Evolutionary conservation across 2,329 filamentous ascomycete genomes (phyloP).

Genomic region (Botrytis porri): DNA sequence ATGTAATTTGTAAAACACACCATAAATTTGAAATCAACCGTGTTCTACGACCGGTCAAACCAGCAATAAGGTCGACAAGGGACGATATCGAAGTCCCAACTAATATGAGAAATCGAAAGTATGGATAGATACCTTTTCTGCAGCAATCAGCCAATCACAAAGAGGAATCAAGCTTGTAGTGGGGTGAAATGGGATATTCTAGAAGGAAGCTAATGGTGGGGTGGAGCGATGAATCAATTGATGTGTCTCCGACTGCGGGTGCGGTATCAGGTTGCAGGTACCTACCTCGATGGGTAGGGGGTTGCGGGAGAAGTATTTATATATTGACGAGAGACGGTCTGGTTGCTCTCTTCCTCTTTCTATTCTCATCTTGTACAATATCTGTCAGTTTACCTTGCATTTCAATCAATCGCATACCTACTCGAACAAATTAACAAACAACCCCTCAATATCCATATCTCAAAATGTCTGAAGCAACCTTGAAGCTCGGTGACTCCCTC

Average conservation of each 20-base stretch:
- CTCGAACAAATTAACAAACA: background rate
- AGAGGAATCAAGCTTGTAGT: background rate
- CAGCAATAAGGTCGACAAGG: background rate
- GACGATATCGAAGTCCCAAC: background rate
- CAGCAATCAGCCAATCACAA: background rate
- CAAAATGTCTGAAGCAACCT: conserved; percentile 29
- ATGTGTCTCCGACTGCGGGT: conserved; percentile 10
- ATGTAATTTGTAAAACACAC: conserved; percentile 1
- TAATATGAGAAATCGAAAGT: background rate
- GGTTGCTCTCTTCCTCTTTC: background rate
- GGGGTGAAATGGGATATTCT: background rate
- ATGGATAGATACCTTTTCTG: background rate
- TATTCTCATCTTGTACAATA: background rate
- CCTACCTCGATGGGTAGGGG: background rate
- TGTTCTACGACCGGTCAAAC: background rate
- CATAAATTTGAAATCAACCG: conserved; percentile 5
- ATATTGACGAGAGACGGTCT: background rate
- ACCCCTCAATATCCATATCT: background rate
- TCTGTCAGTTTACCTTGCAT: background rate
- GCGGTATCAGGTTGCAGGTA: background rate
- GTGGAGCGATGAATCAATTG: background rate
- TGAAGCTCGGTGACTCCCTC: conserved; percentile 74
- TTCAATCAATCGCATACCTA: background rate
- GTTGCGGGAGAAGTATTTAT: background rate
- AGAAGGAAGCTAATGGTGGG: conserved; percentile 5